phyloP scores from a whole-genome alignment of 225 moss, liverwort and hornwort species.

The Marchantia polymorpha region DNA sequence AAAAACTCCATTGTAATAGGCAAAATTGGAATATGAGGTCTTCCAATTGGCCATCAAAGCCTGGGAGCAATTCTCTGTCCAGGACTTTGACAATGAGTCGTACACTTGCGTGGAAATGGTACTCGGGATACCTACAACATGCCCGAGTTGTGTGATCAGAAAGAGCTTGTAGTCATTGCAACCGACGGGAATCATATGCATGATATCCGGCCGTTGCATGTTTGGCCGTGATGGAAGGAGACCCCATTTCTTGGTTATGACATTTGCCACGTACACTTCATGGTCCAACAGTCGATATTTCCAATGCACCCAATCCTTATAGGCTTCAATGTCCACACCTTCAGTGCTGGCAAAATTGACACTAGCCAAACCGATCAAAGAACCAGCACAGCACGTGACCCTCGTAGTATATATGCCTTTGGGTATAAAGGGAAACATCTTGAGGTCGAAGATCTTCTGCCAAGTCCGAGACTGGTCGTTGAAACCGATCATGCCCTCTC shows the following conservation, averaged over 20 bases:
- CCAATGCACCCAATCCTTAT: slow-evolving; percentile 26
- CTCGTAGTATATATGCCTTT: slow-evolving; percentile 30
- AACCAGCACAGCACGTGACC: slow-evolving; percentile 33
- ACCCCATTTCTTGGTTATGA: slow-evolving; percentile 35
- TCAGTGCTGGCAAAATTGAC: slow-evolving; percentile 24
- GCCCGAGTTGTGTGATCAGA: slow-evolving; percentile 31
- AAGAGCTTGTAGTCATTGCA: slow-evolving; percentile 25
- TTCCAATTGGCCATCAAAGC: slow-evolving; percentile 28
- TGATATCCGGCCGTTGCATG: slow-evolving; percentile 39
- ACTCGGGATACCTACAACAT: slow-evolving; percentile 20
- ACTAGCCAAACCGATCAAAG: slow-evolving; percentile 35
- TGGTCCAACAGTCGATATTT: slow-evolving; percentile 25
- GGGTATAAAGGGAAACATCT: slow-evolving; percentile 30
- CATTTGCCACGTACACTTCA: slow-evolving; percentile 35
- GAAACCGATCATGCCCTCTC: slow-evolving; percentile 35
- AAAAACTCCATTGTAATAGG: slow-evolving; percentile 27
- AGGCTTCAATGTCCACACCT: slow-evolving; percentile 12
- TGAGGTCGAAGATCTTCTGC: slow-evolving; percentile 40
- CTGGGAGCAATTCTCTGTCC: slow-evolving; percentile 19
- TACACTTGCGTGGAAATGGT: slow-evolving; percentile 35
- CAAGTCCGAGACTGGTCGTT: slow-evolving; percentile 20
- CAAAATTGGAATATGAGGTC: slow-evolving; percentile 29
- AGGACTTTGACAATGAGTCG: slow-evolving; percentile 30
- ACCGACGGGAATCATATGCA: slow-evolving; percentile 30
- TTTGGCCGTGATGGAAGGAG: slow-evolving; percentile 30